Conservation (phyloP, 495 filamentous ascomycete species). For the Aspergillus bridgeri region DNA sequence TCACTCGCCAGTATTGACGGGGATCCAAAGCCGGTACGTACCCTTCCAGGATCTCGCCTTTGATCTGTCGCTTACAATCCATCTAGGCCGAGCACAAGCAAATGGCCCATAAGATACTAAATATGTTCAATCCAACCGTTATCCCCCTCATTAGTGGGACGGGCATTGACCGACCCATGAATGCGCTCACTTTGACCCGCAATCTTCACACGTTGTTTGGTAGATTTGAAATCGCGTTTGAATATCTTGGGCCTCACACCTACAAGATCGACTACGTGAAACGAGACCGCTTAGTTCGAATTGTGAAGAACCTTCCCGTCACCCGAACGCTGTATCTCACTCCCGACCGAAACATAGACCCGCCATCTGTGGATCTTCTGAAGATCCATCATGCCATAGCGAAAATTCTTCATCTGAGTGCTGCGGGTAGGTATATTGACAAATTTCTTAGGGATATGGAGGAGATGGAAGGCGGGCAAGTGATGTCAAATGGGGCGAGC, state of each 20-base stretch:
- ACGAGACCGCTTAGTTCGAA: constrained; percentile 4
- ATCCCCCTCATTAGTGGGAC: constrained; percentile 3
- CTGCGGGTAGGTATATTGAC: constrained; percentile 29
- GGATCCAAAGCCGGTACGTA: constrained; percentile 6
- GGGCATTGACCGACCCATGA: constrained; percentile 8
- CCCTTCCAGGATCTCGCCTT: not conserved
- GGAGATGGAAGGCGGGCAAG: constrained; percentile 17
- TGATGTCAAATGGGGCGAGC: constrained; percentile 20
- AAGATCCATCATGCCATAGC: constrained; percentile 31
- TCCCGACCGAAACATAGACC: constrained; percentile 24
- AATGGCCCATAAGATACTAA: constrained; percentile 6
- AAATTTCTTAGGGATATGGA: constrained; percentile 26
- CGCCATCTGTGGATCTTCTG: constrained; percentile 28
- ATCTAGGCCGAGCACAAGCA: constrained; percentile 2
- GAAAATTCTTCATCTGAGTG: constrained; percentile 33
- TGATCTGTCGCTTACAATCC: not conserved
- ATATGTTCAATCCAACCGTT: constrained; percentile 5
- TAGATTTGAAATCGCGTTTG: constrained; percentile 9
- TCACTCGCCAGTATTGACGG: not conserved
- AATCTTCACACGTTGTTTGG: constrained; percentile 3
- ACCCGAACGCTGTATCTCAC: constrained; percentile 24
- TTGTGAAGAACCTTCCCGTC: constrained; percentile 14
- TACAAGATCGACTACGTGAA: constrained; percentile 16
- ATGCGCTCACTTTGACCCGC: constrained; percentile 6
- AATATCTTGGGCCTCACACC: constrained; percentile 10